A percentile compares a stretch with the other conserved stretches of the same genome.
phyloP scores from a whole-genome alignment of 1,284 basidiomycete genomes.

The Taiwanofungus camphoratus region DNA sequence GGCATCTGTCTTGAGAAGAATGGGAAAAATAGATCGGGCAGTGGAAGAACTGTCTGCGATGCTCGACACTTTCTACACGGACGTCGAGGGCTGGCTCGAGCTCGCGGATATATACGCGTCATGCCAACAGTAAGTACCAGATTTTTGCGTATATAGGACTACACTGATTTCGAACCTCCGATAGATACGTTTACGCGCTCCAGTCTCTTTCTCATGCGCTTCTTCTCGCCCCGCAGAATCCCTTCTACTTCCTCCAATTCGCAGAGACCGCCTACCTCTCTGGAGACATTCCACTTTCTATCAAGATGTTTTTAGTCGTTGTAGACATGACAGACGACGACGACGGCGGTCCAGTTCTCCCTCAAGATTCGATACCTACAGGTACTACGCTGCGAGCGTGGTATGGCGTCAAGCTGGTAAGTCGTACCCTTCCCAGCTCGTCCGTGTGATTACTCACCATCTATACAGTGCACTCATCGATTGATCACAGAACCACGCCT shows the following conservation, averaged over 20 bases:
- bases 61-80: conserved; percentile 91
- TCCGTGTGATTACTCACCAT: background rate
- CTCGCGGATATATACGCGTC: conserved; percentile 86
- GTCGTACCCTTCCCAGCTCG: conserved; percentile 26
- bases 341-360: conserved; percentile 30
- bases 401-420: conserved; percentile 82
- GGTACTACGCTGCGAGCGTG: conserved; percentile 69
- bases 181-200: conserved; percentile 60
- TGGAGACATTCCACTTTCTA: conserved; percentile 68
- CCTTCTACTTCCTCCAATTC: conserved; percentile 75
- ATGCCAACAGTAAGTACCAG: conserved; percentile 58
- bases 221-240: conserved; percentile 80
- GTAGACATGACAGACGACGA: conserved; percentile 80
- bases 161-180: conserved; percentile 29
- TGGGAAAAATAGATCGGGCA: conserved; percentile 58
- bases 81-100: conserved; percentile 90
- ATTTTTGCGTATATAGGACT: too few species aligned
- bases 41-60: conserved; percentile 75
- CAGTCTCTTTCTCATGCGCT: conserved; percentile 79
- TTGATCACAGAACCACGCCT: conserved; percentile 37
- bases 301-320: conserved; percentile 79
- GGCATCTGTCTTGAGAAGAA: conserved; percentile 63
- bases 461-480: conserved; percentile 49
- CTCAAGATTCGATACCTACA: conserved; percentile 43
- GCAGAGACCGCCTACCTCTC: conserved; percentile 86